Conservation (phyloP, 805 yeast genomes). For the Myxozyma lipomycoides region DNA sequence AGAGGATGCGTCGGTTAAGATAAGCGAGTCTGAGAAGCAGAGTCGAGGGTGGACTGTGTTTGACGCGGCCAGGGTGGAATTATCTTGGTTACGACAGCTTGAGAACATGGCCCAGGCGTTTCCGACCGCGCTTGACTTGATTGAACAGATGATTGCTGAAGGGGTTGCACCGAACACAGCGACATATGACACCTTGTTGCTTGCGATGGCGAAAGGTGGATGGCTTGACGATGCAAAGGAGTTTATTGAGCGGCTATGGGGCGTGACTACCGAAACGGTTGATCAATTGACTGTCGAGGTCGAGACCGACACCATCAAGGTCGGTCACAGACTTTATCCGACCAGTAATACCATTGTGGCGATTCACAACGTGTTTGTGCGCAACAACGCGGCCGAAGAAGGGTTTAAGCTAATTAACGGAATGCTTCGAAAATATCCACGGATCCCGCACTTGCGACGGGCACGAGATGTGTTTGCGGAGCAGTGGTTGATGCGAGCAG, state of each 20-base stretch:
- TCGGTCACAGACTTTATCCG: conserved; percentile 16
- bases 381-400: conserved; percentile 2
- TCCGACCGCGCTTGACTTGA: conserved; percentile 25
- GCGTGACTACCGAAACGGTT: conserved; percentile 14
- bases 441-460: not conserved
- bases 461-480: not conserved
- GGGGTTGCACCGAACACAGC: conserved; percentile 35
- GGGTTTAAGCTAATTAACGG: conserved; percentile 2
- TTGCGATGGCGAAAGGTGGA: conserved; percentile 34
- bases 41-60: not conserved
- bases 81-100: not conserved
- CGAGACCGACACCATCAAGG: not conserved
- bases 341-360: conserved; percentile 12
- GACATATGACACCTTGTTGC: conserved; percentile 36
- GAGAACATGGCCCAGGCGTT: conserved; percentile 7
- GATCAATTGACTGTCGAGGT: not conserved
- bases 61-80: not conserved
- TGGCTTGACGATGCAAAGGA: conserved; percentile 27
- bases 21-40: not conserved
- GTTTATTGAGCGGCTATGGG: conserved; percentile 35
- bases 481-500: not conserved
- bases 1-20: not conserved
- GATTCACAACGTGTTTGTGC: conserved; percentile 7
- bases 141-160: conserved; percentile 32
- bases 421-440: conserved; percentile 5